A percentile compares a stretch with the other conserved stretches of the same genome.
These are phyloP conservation scores for Brassica rapa DNA, from an alignment of 345 rosid genomes.

Conservation along the genomic window DNA sequence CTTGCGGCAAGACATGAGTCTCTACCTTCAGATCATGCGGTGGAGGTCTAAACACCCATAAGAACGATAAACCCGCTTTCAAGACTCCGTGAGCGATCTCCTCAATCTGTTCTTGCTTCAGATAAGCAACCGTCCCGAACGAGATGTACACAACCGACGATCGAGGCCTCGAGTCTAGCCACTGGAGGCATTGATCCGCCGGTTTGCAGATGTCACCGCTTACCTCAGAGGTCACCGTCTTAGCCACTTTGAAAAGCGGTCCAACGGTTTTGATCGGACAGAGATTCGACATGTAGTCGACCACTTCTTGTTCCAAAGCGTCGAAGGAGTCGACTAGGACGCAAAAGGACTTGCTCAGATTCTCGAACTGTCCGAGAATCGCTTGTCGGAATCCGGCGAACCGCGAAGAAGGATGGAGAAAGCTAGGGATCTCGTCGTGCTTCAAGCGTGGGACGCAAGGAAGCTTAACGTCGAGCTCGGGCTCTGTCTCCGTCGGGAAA, in stretches of 20 bases:
- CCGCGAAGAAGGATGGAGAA: not conserved
- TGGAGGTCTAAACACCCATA: slow-evolving; percentile 30
- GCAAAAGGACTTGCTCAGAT: not conserved
- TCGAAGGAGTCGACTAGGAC: not conserved
- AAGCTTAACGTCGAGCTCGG: not conserved
- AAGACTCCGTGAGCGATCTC: slow-evolving; percentile 44
- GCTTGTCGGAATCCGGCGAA: not conserved
- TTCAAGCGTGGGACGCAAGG: not conserved
- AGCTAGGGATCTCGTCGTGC: not conserved
- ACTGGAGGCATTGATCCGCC: slow-evolving; percentile 52
- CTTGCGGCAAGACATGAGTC: slow-evolving; percentile 7
- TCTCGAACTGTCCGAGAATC: not conserved
- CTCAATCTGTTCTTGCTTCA: slow-evolving; percentile 35
- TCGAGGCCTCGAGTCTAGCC: slow-evolving; percentile 47
- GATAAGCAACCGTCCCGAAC: slow-evolving; percentile 42
- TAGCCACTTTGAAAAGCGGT: slow-evolving; percentile 46
- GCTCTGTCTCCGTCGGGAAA: not conserved
- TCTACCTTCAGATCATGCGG: not conserved
- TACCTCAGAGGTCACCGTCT: slow-evolving; percentile 33
- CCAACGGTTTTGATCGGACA: not conserved
- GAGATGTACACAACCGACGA: slow-evolving; percentile 52
- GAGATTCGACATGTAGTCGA: not conserved
- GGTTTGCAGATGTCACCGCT: slow-evolving; percentile 54
- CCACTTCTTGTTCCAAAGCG: not conserved
- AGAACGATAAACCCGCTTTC: slow-evolving; percentile 2